Base-by-base conservation (phyloP, 257 asterid genomes). In the Leonotis leonurus region DNA sequence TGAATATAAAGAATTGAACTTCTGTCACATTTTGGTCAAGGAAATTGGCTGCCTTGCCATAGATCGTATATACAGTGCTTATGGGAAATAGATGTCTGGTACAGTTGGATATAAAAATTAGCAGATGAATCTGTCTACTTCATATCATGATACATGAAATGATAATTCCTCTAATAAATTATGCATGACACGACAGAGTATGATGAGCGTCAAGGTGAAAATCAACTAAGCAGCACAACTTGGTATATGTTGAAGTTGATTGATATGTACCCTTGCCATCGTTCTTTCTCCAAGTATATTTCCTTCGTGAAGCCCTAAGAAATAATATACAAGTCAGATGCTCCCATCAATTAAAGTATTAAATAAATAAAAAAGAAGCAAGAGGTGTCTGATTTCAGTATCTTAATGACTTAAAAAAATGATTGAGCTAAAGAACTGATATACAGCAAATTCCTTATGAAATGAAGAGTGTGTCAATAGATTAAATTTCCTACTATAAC, bases 281-380 rank as follows among this genome's bases (percentile, higher is more conserved):
- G 75, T 54, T 89, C 99, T 76, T 84, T 93, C 78, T 93, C 99
- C 85, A 93, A 69, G 75, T 77, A 73, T 74, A 93, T 93, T 79
- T 93, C 97, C 73, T 93, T 93, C 33, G 99, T 89, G 73, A 93
- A 93, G 57, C 99, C 99, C 99, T 92, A 69, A 67, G 67, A 46
- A 60, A 40, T 48, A 57, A 44, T 14, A 55, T 6, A 55, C 66
- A 65, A 61, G 62, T 73, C 61, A 79, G 68, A 55, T 27, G 13
- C 35, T 52, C 58, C 48, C 65, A 67, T 39, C 41, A n/a, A 49
- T 52, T 41, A 50, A 60, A 69, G 46, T 16, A 58, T 52, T 63
- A 8, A 56, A 68, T 32, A 14, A 5, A 72, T 55, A 60, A 43
- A 20, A 54, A 61, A 50, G 50, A 29, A 63, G 18, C 57, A 53